A percentile compares a stretch with the other conserved stretches of the same genome.
These are phyloP conservation scores for Trametes polyzona DNA, from an alignment of 1,284 basidiomycete genomes.

Conservation along the genomic window DNA sequence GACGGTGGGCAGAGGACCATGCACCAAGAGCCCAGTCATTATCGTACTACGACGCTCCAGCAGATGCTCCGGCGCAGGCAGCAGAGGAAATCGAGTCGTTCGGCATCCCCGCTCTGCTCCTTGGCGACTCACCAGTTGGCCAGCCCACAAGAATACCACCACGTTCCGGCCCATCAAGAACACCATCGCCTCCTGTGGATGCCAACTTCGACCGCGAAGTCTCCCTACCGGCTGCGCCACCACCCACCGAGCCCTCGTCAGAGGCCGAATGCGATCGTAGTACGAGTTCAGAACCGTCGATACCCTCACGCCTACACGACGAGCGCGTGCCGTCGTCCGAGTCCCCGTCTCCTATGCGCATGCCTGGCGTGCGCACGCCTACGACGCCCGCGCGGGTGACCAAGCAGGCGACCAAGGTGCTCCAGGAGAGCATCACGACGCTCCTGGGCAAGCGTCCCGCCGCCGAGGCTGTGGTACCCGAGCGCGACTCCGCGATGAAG, in stretches of 20 bases:
- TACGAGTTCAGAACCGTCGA: slow-evolving; percentile 7
- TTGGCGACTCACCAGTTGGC: slow-evolving; percentile 10
- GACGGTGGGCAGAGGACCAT: not conserved
- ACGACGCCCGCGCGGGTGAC: slow-evolving; percentile 38
- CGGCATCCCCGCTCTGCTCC: slow-evolving; percentile 29
- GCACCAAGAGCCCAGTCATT: slow-evolving; percentile 3
- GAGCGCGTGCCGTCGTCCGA: slow-evolving; percentile 60
- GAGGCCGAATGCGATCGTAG: not conserved
- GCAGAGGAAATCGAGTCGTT: slow-evolving; percentile 22
- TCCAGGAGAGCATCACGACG: slow-evolving; percentile 68
- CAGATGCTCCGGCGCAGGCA: not conserved
- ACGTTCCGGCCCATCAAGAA: not conserved
- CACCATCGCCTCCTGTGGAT: not conserved
- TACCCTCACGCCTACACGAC: slow-evolving; percentile 17
- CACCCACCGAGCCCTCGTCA: not conserved
- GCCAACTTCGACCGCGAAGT: too few relatives aligned
- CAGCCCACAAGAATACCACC: not conserved
- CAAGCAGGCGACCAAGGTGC: slow-evolving; percentile 48
- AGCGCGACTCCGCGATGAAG: slow-evolving; percentile 18
- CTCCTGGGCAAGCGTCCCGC: slow-evolving; percentile 66
- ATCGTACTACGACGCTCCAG: slow-evolving; percentile 17
- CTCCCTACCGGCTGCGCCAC: not conserved
- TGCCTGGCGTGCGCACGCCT: slow-evolving; percentile 32
- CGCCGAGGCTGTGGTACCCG: slow-evolving; percentile 30
- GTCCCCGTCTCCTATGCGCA: slow-evolving; percentile 49